phyloP scores from a whole-genome alignment of 805 yeast genomes.

The Ogataea minuta region DNA sequence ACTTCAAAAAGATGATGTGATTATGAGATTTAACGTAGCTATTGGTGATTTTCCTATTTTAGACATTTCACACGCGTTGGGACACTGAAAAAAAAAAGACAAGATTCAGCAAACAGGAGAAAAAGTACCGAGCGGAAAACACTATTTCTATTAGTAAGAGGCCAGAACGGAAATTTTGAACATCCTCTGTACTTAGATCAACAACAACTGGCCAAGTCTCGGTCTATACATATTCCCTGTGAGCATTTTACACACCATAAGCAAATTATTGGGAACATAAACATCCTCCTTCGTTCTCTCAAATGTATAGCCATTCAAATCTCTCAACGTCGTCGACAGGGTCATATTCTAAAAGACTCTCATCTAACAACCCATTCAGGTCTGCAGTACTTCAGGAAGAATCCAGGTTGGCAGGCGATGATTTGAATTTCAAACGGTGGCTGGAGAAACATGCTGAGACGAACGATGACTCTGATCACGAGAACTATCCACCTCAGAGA shows the following conservation, averaged over 20 bases:
- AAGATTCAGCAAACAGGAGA: background rate
- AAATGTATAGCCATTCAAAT: conserved; percentile 34
- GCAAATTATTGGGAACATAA: background rate
- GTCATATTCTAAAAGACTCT: conserved; percentile 42
- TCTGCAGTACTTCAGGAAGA: conserved; percentile 39
- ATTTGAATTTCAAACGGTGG: conserved; percentile 55
- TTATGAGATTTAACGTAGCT: too few relatives aligned
- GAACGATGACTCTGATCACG: conserved; percentile 34
- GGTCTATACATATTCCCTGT: too few relatives aligned
- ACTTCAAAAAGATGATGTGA: too few relatives aligned
- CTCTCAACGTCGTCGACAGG: conserved; percentile 36
- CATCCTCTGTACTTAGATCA: too few relatives aligned
- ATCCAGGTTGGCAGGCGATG: conserved; percentile 24
- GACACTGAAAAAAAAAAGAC: conserved; percentile 1
- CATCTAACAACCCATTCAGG: conserved; percentile 75
- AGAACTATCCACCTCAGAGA: conserved; percentile 13
- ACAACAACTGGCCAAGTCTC: too few relatives aligned
- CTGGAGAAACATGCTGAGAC: conserved; percentile 37
- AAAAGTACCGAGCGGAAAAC: too few relatives aligned
- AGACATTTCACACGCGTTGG: conserved; percentile 10
- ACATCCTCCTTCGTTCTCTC: background rate
- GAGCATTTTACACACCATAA: background rate
- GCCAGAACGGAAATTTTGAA: too few relatives aligned
- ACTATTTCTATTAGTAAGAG: too few relatives aligned
- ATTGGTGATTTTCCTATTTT: conserved; percentile 3